Evolutionary conservation across 345 rosid genomes (phyloP), one percentile per base, ranked within the genome.

Genomic region (Camelina neglecta): DNA sequence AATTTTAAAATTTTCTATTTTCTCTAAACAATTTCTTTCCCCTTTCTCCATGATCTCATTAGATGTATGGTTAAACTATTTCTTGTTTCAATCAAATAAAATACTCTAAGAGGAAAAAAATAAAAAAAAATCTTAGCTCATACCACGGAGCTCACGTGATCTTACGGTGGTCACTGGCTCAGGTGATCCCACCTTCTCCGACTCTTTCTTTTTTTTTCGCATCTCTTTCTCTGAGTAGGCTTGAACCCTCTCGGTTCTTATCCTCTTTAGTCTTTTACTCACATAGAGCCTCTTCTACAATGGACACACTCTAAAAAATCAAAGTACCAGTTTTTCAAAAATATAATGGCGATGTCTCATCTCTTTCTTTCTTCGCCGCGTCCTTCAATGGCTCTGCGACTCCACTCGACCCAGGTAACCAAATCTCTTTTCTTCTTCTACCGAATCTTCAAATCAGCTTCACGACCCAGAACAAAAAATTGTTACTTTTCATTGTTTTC

Each of bases 301-400:
- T 54, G 65, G 29, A 23, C 33, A 47, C 56, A 38, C 59, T 47
- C 44, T 74, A 67, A 59, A 7, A 8, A 23, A 47, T 1, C 65
- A n/a, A 45, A 65, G n/a, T 50, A 33, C 66, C 54, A 49, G 11
- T 1, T 31, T 65, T 15, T n/a, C n/a, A 16, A 16, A 60, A 13
- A 5, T 29, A 70, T 5, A 12, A 11, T 70, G 80, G 47, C 75
- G 1, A 70, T 70, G 45, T 76, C 71, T 36, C 71, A 63, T 70
- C 71, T 76, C 75, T 70, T 70, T 23, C 60, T 70, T 56, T 63
- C 80, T 76, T 70, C 80, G 0, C 59, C 75, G 36, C 71, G 5
- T 23, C 65, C 59, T 45, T 54, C 53, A 54, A 2, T 62, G 64
- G 8, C 80, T 54, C 68, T 4, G 33, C 80, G 51, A 55, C 65